A percentile compares a stretch with the other conserved stretches of the same genome.
These are phyloP conservation scores for Ceratocystis diversiconidia DNA, from an alignment of 2,329 filamentous ascomycete species.

Conservation along the genomic window DNA sequence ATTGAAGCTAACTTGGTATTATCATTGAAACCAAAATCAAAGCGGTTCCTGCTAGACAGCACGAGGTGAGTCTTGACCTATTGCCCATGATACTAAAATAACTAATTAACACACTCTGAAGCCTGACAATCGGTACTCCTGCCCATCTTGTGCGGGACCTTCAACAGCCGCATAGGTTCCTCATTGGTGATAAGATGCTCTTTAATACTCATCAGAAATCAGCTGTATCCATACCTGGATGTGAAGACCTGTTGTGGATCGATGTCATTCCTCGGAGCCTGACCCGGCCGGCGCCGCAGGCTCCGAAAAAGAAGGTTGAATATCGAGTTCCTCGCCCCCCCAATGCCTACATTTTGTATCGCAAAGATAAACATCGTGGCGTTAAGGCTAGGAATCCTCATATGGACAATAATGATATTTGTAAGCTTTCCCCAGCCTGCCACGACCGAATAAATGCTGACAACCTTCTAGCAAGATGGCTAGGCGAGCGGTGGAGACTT, in stretches of 20 bases:
- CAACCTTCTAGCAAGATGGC: constrained; percentile 4
- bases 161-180: constrained; percentile 4
- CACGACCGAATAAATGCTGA: neutral
- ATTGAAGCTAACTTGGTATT: constrained; percentile 8
- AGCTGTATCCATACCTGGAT: constrained; percentile 1
- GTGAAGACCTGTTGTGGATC: neutral
- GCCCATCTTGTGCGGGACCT: constrained; percentile 4
- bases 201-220: neutral
- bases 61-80: neutral
- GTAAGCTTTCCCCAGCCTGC: constrained; percentile 1
- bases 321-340: constrained; percentile 8
- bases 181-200: neutral
- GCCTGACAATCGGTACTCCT: neutral
- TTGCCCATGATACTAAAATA: neutral
- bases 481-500: constrained; percentile 6
- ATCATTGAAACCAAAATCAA: constrained; percentile 4
- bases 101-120: neutral
- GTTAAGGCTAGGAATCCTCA: neutral
- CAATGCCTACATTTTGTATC: constrained; percentile 15
- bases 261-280: neutral
- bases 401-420: constrained; percentile 14
- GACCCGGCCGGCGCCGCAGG: neutral
- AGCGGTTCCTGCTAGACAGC: neutral
- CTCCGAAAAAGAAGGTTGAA: neutral
- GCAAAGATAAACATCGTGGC: constrained; percentile 11